phyloP scores from a whole-genome alignment of 495 filamentous ascomycete genomes.

The Penicillium alfredii region DNA sequence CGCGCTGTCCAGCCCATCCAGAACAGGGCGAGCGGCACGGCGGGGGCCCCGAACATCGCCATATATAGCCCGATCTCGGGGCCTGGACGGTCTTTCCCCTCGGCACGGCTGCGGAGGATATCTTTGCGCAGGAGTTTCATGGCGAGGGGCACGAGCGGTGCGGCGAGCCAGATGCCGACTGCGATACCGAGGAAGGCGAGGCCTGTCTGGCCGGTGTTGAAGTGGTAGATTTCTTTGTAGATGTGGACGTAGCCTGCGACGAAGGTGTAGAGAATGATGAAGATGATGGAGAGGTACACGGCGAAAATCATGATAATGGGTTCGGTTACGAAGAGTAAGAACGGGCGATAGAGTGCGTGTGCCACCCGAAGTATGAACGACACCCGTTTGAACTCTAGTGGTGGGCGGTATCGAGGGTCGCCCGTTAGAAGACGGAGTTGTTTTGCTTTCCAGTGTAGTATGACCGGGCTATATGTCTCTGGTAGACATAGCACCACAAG shows the following conservation, averaged over 20 bases:
- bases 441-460: conserved; percentile 43
- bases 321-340: conserved; percentile 29
- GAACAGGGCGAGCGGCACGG: conserved; percentile 48
- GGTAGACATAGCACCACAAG: conserved; percentile 36
- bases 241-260: conserved; percentile 53
- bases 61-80: conserved; percentile 55
- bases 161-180: conserved; percentile 42
- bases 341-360: conserved; percentile 34
- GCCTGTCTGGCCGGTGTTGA: conserved; percentile 42
- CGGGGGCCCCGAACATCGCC: conserved; percentile 48
- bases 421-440: conserved; percentile 39
- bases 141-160: conserved; percentile 40
- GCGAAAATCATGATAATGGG: conserved; percentile 43
- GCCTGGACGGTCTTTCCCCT: conserved; percentile 26
- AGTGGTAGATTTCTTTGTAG: conserved; percentile 47
- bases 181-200: conserved; percentile 51
- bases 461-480: conserved; percentile 43
- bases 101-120: conserved; percentile 6
- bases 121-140: conserved; percentile 10
- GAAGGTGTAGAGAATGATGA: conserved; percentile 59
- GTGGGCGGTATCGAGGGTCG: conserved; percentile 22
- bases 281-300: conserved; percentile 50
- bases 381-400: conserved; percentile 34
- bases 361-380: conserved; percentile 24
- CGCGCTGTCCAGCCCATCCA: conserved; percentile 54